Conservation (phyloP, 2,329 filamentous ascomycete genomes). For the Sclerotinia borealis region DNA sequence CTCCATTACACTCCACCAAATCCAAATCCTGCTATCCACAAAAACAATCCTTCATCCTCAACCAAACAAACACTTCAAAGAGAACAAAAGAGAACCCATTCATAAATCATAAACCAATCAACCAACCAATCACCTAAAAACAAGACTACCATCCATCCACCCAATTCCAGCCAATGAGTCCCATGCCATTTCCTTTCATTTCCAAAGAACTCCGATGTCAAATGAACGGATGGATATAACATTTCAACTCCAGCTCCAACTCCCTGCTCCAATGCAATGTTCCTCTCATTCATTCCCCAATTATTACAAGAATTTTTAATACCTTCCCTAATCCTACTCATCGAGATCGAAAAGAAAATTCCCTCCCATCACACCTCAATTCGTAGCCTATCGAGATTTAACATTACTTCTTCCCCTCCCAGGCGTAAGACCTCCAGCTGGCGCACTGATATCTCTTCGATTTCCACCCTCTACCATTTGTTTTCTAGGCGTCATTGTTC, state of each 20-base stretch:
- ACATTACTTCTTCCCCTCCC: constrained; percentile 20
- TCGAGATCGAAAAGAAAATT: not conserved
- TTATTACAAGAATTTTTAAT: not conserved
- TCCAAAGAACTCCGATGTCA: constrained; percentile 3
- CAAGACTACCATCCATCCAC: not conserved
- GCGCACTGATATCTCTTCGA: constrained; percentile 31
- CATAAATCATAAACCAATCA: not conserved
- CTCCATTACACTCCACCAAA: not conserved
- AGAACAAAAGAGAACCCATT: not conserved
- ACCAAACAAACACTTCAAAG: not conserved
- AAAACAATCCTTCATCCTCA: no score
- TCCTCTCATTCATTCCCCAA: not conserved
- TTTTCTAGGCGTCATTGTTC: constrained; percentile 54
- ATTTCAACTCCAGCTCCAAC: not conserved
- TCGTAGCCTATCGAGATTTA: not conserved
- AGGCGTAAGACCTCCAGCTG: constrained; percentile 24
- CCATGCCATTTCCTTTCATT: not conserved
- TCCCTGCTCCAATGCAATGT: not conserved
- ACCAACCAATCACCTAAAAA: not conserved
- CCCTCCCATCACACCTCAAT: not conserved
- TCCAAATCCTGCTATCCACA: no score
- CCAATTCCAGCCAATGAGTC: not conserved
- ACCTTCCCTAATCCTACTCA: not conserved
- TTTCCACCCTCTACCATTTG: constrained; percentile 26
- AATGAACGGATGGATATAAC: constrained; percentile 3